Base-by-base conservation (phyloP, 2,329 filamentous ascomycete species). In the Cladophialophora bantiana region DNA sequence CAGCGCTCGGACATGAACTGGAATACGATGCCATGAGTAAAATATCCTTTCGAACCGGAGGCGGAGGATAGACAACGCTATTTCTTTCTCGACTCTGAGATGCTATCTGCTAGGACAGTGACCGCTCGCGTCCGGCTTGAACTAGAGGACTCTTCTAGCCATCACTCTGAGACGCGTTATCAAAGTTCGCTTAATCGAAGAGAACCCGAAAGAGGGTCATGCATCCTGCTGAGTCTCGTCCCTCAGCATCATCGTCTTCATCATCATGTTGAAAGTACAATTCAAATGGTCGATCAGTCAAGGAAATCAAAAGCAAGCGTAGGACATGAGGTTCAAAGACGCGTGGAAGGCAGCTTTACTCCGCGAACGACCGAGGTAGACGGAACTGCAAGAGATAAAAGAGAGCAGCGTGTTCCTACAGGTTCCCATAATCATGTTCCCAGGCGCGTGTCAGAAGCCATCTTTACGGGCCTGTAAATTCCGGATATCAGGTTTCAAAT, bases 1-100 rank as follows among this genome's bases (percentile, higher is more conserved):
- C 13, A 50, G 32, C 32, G 56, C 36, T 13, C 45, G 61, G 38
- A 32, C 45, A 60, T 60, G 56, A 66, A 56, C 13, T 31, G 32
- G 45, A 18, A 13, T 35, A 15, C 52, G 7, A 48, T 34, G 15
- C 10, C n/a, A 7, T 6, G 26, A 45, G 42, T 36, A 7, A 34
- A 26, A 35, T 20, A 7, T 20, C 10, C 18, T 4, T 36, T 18
- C 0, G 35, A 26, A 26, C 3, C 3, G 3, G 2, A 4, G 32
- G n/a, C 18, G 20, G 12, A 34, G 6, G 32, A 55, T 13, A 2
- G 3, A 20, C 31, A 55, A 15, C 13, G 34, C 31, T 3, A 32
- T n/a, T 54, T 15, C 26, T 54, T 6, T 18, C 32, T 5, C 6
- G 42, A 18, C 42, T 48, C 7, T 40, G 18, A 10, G 42, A 48